A percentile compares a stretch with the other conserved stretches of the same genome.
Evolutionary conservation across 2,329 filamentous ascomycete species (phyloP).

Genomic region (Apiospora kogelbergensis): DNA sequence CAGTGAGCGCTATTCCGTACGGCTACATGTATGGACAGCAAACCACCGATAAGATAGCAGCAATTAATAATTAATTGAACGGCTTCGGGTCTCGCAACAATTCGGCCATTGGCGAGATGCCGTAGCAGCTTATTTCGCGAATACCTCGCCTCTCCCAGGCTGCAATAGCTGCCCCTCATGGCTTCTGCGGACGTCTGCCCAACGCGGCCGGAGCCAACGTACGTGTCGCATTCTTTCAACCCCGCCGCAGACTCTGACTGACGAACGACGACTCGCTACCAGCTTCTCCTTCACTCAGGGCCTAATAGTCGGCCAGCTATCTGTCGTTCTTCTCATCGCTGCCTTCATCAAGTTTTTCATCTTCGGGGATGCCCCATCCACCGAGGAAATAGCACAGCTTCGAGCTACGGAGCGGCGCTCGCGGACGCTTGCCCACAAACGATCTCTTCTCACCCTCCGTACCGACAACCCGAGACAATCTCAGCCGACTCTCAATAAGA

Average conservation of each 20-base stretch:
- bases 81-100: not conserved
- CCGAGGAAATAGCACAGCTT: conserved; percentile 75
- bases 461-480: conserved; percentile 38
- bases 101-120: not conserved
- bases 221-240: conserved; percentile 18
- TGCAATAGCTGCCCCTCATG: conserved; percentile 17
- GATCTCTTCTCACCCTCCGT: conserved; percentile 66
- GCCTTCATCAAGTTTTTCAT: conserved; percentile 99
- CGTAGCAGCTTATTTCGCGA: not conserved
- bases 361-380: conserved; percentile 87
- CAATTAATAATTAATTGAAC: conserved; percentile 2
- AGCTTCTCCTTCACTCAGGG: conserved; percentile 92
- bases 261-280: conserved; percentile 20
- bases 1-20: conserved; percentile 6
- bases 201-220: conserved; percentile 34
- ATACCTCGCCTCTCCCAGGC: not conserved
- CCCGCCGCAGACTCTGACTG: conserved; percentile 66
- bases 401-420: conserved; percentile 74
- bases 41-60: conserved; percentile 26
- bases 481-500: conserved; percentile 53
- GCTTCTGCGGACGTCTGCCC: conserved; percentile 31
- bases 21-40: no score
- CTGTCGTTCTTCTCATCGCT: conserved; percentile 85
- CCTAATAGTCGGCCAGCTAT: conserved; percentile 88
- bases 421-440: conserved; percentile 73